phyloP scores from a whole-genome alignment of 345 rosid species.

The Excoecaria agallocha region DNA sequence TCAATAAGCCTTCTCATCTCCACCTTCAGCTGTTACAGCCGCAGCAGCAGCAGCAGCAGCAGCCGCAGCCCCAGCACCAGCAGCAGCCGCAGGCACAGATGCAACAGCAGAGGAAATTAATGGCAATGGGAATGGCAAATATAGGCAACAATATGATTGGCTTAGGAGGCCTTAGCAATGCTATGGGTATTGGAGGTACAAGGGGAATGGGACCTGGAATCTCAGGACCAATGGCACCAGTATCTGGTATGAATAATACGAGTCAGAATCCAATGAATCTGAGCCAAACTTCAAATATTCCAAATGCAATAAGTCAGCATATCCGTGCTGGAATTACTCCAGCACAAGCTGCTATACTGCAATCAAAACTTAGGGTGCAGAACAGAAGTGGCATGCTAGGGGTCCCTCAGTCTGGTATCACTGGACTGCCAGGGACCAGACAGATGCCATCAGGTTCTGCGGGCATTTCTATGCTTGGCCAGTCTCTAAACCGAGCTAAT shows the following conservation, averaged over 20 bases:
- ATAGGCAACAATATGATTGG: slow-evolving; percentile 57
- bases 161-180: slow-evolving; percentile 57
- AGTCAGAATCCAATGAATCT: slow-evolving; percentile 65
- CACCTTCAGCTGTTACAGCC: slow-evolving; percentile 64
- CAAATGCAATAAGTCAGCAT: slow-evolving; percentile 58
- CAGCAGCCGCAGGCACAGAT: slow-evolving; percentile 30
- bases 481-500: slow-evolving; percentile 55
- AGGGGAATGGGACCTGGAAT: slow-evolving; percentile 72
- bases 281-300: slow-evolving; percentile 38
- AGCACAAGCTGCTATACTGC: slow-evolving; percentile 32
- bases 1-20: slow-evolving; percentile 53
- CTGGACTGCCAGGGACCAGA: slow-evolving; percentile 63
- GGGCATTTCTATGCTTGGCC: slow-evolving; percentile 58
- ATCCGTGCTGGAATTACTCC: slow-evolving; percentile 46
- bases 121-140: slow-evolving; percentile 67
- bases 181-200: slow-evolving; percentile 59
- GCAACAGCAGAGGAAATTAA: slow-evolving; percentile 61
- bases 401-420: slow-evolving; percentile 56
- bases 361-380: slow-evolving; percentile 34
- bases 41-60: slow-evolving; percentile 8
- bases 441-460: slow-evolving; percentile 64
- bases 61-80: slow-evolving; percentile 7
- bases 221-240: slow-evolving; percentile 65
- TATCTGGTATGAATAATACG: slow-evolving; percentile 54
- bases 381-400: slow-evolving; percentile 45